These are phyloP conservation scores for Poa annua DNA, from an alignment of 176 grass and related monocot species.

Conservation along the genomic window DNA sequence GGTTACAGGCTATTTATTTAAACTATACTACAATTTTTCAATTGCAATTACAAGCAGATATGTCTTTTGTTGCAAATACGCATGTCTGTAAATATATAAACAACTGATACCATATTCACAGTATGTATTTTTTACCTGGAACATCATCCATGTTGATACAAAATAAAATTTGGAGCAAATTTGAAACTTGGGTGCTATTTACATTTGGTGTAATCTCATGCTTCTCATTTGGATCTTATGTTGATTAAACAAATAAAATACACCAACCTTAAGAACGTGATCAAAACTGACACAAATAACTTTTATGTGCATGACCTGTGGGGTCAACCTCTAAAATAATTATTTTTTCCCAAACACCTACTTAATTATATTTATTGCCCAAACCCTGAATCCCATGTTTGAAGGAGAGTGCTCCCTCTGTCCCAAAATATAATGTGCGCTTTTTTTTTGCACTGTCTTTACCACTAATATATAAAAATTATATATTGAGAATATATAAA, in stretches of 20 bases:
- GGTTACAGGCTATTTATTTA: neutral
- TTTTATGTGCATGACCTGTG: neutral
- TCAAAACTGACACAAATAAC: neutral
- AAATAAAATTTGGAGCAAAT: conserved; percentile 4
- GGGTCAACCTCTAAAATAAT: neutral
- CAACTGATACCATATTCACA: conserved; percentile 1
- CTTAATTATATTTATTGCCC: neutral
- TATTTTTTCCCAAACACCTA: neutral
- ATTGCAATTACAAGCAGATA: neutral
- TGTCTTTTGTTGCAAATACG: neutral
- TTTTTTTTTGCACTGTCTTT: too few relatives aligned
- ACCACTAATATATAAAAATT: too few relatives aligned
- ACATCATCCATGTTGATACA: neutral
- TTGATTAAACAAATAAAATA: neutral
- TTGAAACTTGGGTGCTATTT: neutral
- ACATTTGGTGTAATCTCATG: neutral
- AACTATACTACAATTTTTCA: neutral
- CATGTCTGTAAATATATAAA: conserved; percentile 11
- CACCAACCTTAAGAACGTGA: neutral
- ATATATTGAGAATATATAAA: too few relatives aligned
- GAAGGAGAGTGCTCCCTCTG: neutral
- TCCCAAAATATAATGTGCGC: too few relatives aligned
- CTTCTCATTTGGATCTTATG: neutral
- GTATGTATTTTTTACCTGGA: neutral
- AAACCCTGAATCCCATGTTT: neutral